Percentiles rank a stretch among this genome's conserved stretches.
Evolutionary conservation across 2,329 filamentous ascomycete species (phyloP).

Genomic region (Ophiostoma australiae): DNA sequence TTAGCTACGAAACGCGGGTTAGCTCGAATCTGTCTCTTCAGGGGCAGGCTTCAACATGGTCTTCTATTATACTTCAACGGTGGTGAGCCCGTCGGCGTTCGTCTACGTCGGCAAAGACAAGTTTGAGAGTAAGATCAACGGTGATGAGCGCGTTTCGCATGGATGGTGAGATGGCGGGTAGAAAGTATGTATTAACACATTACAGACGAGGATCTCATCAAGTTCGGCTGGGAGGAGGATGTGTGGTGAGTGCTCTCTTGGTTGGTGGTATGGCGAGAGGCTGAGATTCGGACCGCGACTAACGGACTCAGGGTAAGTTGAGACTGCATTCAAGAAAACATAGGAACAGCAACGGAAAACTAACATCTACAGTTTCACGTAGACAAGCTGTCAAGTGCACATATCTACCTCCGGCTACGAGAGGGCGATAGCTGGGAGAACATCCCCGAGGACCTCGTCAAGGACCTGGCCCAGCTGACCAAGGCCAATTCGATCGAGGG

Average conservation of each 20-base stretch:
- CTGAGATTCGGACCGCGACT: neutral
- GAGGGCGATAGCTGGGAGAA: constrained; percentile 78
- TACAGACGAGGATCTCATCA: constrained; percentile 91
- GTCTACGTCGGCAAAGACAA: constrained; percentile 99
- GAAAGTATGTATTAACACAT: neutral
- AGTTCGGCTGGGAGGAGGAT: constrained; percentile 90
- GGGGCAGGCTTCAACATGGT: constrained; percentile 58
- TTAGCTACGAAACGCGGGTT: neutral
- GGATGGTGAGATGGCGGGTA: neutral
- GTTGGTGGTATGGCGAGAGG: constrained; percentile 26
- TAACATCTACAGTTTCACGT: constrained; percentile 69
- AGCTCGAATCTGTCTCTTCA: too few species aligned
- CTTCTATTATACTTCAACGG: constrained; percentile 88
- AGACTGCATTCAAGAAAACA: neutral
- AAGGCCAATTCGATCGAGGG: constrained; percentile 99
- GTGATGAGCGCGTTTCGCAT: neutral
- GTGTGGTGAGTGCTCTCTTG: constrained; percentile 62
- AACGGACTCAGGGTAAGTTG: neutral
- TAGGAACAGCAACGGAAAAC: neutral
- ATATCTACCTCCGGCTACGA: constrained; percentile 84
- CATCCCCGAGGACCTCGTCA: constrained; percentile 68
- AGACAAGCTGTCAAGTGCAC: constrained; percentile 93
- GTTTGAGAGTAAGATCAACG: constrained; percentile 71
- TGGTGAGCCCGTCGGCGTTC: constrained; percentile 74
- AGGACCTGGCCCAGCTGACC: constrained; percentile 91